Conservation (phyloP, 495 filamentous ascomycete genomes). For the Astrothelium macrocarpum region DNA sequence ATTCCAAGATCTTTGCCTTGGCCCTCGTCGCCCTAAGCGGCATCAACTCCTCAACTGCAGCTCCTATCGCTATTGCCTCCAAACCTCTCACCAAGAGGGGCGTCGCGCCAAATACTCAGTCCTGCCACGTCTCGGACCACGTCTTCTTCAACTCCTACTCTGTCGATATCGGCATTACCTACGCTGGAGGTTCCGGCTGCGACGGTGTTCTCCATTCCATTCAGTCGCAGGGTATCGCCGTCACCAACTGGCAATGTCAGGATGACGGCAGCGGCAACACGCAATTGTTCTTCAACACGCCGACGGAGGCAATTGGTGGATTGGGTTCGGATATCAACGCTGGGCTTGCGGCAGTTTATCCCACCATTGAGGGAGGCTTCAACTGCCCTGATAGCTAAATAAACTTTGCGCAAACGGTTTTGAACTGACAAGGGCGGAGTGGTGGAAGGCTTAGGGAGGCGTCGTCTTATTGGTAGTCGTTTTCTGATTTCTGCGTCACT, state of each 20-base stretch:
- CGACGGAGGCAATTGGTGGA: background rate
- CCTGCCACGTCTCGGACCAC: background rate
- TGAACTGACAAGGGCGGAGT: background rate
- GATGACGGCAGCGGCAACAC: background rate
- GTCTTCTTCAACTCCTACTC: background rate
- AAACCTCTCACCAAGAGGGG: background rate
- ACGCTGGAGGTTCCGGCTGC: background rate
- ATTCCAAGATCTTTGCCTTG: background rate
- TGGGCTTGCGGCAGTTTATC: background rate
- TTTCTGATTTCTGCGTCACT: background rate
- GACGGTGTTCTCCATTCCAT: background rate
- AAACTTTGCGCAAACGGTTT: background rate
- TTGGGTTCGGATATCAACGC: background rate
- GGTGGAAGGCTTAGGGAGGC: background rate
- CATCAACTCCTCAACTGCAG: background rate
- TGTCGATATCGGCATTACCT: background rate
- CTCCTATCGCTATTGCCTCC: background rate
- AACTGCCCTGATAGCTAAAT: background rate
- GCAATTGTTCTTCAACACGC: constrained; percentile 1
- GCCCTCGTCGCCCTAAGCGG: background rate
- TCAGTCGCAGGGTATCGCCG: background rate
- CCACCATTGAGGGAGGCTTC: background rate
- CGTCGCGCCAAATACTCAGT: background rate
- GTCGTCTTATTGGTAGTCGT: background rate
- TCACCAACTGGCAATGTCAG: background rate